Evolutionary conservation across 2,329 filamentous ascomycete species (phyloP), one percentile per base, ranked within the genome.

Genomic region (Alternaria brassicae): DNA sequence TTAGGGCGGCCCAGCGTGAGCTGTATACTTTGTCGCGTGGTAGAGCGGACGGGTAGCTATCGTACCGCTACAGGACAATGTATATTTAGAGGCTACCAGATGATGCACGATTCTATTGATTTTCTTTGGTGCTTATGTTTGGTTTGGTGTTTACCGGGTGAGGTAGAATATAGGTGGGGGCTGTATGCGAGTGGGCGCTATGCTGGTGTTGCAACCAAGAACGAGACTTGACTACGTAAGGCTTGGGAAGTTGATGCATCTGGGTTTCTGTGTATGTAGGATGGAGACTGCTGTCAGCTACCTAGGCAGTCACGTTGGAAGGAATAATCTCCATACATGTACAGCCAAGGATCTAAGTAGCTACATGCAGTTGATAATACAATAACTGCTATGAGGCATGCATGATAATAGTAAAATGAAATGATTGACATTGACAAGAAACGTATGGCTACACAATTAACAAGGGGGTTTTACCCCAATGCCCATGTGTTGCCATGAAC

Each of bases 1-100:
- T 32, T 15, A 30, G 52, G 34, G 84, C 85, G 34, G 84, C 85
- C 88, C 91, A 89, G 10, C 42, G 36, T 49, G 42, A 40, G 42
- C 28, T 19, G 36, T 36, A 25, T 34, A 15, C 69, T 60, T 68
- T 27, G 42, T 57, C 42, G 50, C 56, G 56, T 50, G 58, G 47
- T 32, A 27, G 5, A 27, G 45, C 51, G 17, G 34, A 55, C 55
- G 59, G 59, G 25, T 42, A 56, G 32, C 45, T 39, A 36, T 42
- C 37, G 39, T 45, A 41, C 56, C 57, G 52, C 60, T 62, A 53
- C 57, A 52, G 27, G 40, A 40, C 37, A 50, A 17, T 23, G 25
- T 67, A 61, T 63, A 60, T 65, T 63, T 60, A 51, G 65, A 53
- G 36, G 23, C 45, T 52, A 28, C 30, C 53, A 36, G 30, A 32